These are phyloP conservation scores for Agaricus bisporus DNA, from an alignment of 768 basidiomycete species.

Conservation along the genomic window DNA sequence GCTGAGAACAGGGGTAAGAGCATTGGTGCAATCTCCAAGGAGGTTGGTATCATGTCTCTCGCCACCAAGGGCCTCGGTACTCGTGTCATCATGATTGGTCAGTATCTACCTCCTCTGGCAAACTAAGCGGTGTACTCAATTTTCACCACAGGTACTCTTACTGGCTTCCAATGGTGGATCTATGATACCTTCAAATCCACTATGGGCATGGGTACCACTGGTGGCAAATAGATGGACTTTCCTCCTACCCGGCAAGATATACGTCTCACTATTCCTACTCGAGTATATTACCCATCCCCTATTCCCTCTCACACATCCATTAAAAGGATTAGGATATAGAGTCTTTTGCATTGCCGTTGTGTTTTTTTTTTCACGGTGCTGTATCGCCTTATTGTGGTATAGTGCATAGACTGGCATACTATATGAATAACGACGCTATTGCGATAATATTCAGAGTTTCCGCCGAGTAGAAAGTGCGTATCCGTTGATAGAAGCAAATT, in stretches of 20 bases:
- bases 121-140: background rate
- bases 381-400: constrained; percentile 6
- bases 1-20: constrained; percentile 77
- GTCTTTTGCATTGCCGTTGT: background rate
- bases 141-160: constrained; percentile 32
- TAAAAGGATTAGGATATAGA: constrained; percentile 12
- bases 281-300: constrained; percentile 3
- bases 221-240: constrained; percentile 61
- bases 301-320: background rate
- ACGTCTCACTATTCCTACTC: background rate
- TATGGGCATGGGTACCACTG: constrained; percentile 84
- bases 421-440: background rate
- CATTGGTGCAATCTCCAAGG: constrained; percentile 60
- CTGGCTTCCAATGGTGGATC: constrained; percentile 93
- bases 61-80: constrained; percentile 86
- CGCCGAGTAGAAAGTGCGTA: background rate
- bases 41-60: constrained; percentile 59
- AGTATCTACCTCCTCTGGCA: constrained; percentile 19
- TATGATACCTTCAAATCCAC: constrained; percentile 82
- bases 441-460: background rate
- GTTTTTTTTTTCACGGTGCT: constrained; percentile 1
- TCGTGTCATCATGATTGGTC: constrained; percentile 80
- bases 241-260: background rate
- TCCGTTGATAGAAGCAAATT: too few relatives aligned
- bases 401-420: constrained; percentile 1